These are phyloP conservation scores for Exophiala dermatitidis DNA, from an alignment of 2,329 filamentous ascomycete genomes.

Conservation along the genomic window DNA sequence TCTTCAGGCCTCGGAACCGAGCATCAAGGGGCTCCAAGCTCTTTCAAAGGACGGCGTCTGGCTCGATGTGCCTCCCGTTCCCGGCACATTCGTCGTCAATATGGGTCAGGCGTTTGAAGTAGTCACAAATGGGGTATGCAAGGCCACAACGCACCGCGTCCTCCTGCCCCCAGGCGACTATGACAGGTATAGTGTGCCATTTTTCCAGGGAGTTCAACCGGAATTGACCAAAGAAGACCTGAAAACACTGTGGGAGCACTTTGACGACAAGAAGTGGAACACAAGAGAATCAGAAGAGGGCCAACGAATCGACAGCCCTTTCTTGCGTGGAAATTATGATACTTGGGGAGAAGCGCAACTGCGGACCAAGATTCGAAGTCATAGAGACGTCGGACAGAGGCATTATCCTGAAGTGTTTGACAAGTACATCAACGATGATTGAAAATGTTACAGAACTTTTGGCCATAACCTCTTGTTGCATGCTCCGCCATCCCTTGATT, in stretches of 20 bases:
- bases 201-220: constrained; percentile 46
- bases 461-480: not conserved
- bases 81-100: constrained; percentile 42
- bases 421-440: constrained; percentile 40
- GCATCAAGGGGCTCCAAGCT: constrained; percentile 42
- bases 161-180: constrained; percentile 35
- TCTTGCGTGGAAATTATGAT: constrained; percentile 45
- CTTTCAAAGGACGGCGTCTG: constrained; percentile 41
- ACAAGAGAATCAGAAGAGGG: constrained; percentile 34
- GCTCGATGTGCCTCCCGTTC: constrained; percentile 40
- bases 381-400: constrained; percentile 42
- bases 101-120: constrained; percentile 42
- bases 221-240: constrained; percentile 41
- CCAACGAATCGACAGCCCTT: constrained; percentile 43
- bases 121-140: constrained; percentile 39
- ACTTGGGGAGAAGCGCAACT: constrained; percentile 52
- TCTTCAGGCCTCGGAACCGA: constrained; percentile 51
- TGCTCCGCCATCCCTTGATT: not conserved
- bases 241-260: constrained; percentile 36
- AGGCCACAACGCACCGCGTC: constrained; percentile 39
- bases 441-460: constrained; percentile 4
- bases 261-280: constrained; percentile 25
- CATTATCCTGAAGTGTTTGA: constrained; percentile 47
- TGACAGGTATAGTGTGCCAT: constrained; percentile 38
- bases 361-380: constrained; percentile 49